Conservation (phyloP, 352 stramenopile genomes). For the Phytopythium mirpurense region DNA sequence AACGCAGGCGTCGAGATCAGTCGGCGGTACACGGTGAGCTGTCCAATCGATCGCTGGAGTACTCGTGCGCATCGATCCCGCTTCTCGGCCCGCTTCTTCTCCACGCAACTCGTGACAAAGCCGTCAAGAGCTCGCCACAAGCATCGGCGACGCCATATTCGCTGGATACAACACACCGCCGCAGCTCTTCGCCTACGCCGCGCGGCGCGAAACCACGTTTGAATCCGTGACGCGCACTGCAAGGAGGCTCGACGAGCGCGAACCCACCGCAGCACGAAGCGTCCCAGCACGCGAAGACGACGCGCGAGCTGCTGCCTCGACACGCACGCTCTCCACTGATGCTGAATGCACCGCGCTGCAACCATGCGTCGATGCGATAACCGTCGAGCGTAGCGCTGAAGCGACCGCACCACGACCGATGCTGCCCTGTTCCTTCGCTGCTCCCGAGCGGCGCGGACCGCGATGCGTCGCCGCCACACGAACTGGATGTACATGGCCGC, state of each 20-base stretch:
- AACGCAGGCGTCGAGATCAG: constrained; percentile 25
- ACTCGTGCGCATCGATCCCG: constrained; percentile 33
- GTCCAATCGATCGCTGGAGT: constrained; percentile 38
- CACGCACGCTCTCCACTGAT: constrained; percentile 14
- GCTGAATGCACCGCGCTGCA: constrained; percentile 34
- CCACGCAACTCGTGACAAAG: constrained; percentile 21
- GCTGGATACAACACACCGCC: constrained; percentile 28
- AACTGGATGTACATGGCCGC: constrained; percentile 70
- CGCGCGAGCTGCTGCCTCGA: not conserved
- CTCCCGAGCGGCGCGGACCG: constrained; percentile 7
- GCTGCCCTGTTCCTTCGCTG: constrained; percentile 16
- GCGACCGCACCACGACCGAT: constrained; percentile 28
- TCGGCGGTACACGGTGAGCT: constrained; percentile 18
- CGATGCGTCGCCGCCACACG: constrained; percentile 33
- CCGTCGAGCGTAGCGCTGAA: constrained; percentile 13
- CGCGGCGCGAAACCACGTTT: constrained; percentile 23
- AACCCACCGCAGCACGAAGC: constrained; percentile 7
- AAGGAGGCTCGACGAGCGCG: constrained; percentile 5
- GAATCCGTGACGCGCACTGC: constrained; percentile 10
- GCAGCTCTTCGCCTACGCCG: constrained; percentile 2
- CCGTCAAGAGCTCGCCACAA: constrained; percentile 29
- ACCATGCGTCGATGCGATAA: constrained; percentile 11
- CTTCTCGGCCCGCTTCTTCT: constrained; percentile 20
- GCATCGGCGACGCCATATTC: constrained; percentile 32
- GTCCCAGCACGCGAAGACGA: not conserved